Evolutionary conservation across 2,329 filamentous ascomycete species (phyloP), one percentile per base, ranked within the genome.

Genomic region (Exophiala lecanii-corni): DNA sequence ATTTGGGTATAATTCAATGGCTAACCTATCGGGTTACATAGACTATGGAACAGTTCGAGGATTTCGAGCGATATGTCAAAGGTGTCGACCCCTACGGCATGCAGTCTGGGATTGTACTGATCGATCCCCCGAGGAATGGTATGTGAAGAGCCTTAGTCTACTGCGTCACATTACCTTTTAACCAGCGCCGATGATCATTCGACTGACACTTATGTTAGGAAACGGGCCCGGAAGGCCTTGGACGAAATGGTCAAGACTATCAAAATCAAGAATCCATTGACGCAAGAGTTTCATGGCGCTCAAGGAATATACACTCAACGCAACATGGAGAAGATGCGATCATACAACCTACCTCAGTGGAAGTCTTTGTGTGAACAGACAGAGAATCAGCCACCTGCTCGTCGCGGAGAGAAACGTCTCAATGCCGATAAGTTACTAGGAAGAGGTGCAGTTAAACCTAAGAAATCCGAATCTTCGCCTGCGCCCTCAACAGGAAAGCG

Each of bases 321-420:
- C 59, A 98, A 98, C 61, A 89, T 98, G 47, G 82, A 97, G 59
- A 94, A 96, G 67, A 88, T 94, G 62, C 79, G 92, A 62, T 89
- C 89, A 10, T 98, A 98, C 70, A 98, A 96, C 56, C 73, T 98
- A 3, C 91, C 91, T 1, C 89, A 98, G 65, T 98, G 92, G 92
- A 87, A 89, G 55, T 79, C 86, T 42, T 75, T 97, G 28, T 96
- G 89, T 62, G 86, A 96, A 51, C 89, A 96, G 66, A 89, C 87
- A 61, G 89, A 95, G 57, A 89, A 98, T 62, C 92, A 97, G 58
- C 92, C 92, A 7, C 92, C 92, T 0, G 92, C 92, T 4, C 82
- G 82, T 58, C 82, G 92, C 62, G 92, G 94, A 31, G 70, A 73
- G 48, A 60, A 70, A 47, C 64, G 70, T 20, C 20, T 55, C 36